Conservation (phyloP, 495 filamentous ascomycete species). For the Hyaloscypha bicolor region DNA sequence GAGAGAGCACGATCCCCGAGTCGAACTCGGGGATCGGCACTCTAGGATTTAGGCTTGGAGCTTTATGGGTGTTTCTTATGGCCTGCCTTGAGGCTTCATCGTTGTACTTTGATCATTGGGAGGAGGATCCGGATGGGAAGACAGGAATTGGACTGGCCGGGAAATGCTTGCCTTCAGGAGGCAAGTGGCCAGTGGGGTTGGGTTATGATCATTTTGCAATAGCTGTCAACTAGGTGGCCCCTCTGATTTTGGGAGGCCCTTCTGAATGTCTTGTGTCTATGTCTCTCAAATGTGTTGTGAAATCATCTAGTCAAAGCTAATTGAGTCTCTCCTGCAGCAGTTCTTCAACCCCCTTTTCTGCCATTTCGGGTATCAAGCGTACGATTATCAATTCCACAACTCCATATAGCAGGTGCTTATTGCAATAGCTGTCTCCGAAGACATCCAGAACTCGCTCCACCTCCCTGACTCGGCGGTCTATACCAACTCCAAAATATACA, state of each 20-base stretch:
- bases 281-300: conserved; percentile 9
- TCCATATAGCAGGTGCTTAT: conserved; percentile 83
- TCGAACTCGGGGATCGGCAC: conserved; percentile 8
- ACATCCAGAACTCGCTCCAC: conserved; percentile 61
- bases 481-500: conserved; percentile 50
- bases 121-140: conserved; percentile 5
- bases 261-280: conserved; percentile 21
- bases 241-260: conserved; percentile 32
- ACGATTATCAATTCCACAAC: conserved; percentile 78
- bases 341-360: conserved; percentile 69
- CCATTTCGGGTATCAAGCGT: conserved; percentile 81
- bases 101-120: conserved; percentile 13
- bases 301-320: conserved; percentile 29
- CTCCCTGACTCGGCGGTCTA: conserved; percentile 27
- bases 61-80: background rate
- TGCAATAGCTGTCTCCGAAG: conserved; percentile 81
- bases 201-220: conserved; percentile 21
- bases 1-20: conserved; percentile 4
- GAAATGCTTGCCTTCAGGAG: conserved; percentile 10
- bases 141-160: conserved; percentile 8
- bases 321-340: conserved; percentile 72
- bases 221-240: conserved; percentile 27
- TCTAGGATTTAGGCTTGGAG: conserved; percentile 13
- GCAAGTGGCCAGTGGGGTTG: conserved; percentile 12
- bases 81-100: conserved; percentile 6